Percentiles rank a stretch among this genome's conserved stretches.
These are phyloP conservation scores for Pseudonectria foliicola DNA, from an alignment of 2,329 filamentous ascomycete species.

Conservation along the genomic window DNA sequence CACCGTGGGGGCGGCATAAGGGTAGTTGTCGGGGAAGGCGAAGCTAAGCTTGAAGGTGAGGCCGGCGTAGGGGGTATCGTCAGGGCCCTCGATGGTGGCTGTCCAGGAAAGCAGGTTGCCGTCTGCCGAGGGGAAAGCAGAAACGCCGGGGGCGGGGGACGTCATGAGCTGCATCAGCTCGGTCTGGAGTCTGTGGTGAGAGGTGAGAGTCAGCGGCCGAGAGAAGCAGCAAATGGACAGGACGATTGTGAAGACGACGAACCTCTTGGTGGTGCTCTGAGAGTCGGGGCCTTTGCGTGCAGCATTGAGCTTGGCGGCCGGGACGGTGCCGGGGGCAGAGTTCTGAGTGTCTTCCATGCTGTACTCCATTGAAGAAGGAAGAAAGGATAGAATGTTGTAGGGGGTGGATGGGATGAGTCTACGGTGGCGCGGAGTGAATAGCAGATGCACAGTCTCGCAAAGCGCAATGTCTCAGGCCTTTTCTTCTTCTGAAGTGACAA, in stretches of 20 bases:
- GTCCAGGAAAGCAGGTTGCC: conserved; percentile 90
- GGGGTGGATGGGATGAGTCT: conserved; percentile 2
- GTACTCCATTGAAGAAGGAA: conserved; percentile 32
- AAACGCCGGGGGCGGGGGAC: conserved; percentile 84
- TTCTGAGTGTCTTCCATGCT: conserved; percentile 56
- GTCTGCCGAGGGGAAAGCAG: conserved; percentile 85
- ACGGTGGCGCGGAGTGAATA: no score
- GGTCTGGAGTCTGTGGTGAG: conserved; percentile 67
- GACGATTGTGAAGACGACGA: conserved; percentile 16
- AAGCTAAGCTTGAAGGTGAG: conserved; percentile 90
- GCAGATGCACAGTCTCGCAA: no score
- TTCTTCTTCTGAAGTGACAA: neutral
- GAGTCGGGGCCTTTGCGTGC: conserved; percentile 55
- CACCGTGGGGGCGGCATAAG: conserved; percentile 83
- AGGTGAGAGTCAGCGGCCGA: conserved; percentile 6
- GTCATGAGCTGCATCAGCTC: conserved; percentile 99
- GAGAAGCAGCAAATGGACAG: neutral
- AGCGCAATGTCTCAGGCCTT: neutral
- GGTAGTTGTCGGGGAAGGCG: conserved; percentile 85
- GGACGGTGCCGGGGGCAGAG: conserved; percentile 54
- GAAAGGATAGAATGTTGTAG: conserved; percentile 1
- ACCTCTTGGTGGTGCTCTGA: conserved; percentile 75
- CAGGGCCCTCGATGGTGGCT: conserved; percentile 85
- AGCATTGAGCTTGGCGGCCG: conserved; percentile 54
- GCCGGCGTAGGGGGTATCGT: conserved; percentile 82